Conservation (phyloP, 306 rosid species). For the Hippophae rhamnoides region DNA sequence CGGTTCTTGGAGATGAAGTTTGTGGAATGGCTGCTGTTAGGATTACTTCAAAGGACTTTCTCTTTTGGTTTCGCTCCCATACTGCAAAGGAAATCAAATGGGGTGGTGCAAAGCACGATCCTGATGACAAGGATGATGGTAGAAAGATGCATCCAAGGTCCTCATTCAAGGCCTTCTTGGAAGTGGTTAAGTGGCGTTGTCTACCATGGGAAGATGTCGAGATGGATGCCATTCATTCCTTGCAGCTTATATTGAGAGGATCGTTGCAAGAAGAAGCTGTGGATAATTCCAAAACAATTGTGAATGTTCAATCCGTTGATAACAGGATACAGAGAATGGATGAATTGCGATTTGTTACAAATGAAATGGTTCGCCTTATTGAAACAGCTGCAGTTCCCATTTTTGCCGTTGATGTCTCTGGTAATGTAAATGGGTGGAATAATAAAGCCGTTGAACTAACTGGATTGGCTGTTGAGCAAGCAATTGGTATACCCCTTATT, state of each 20-base stretch:
- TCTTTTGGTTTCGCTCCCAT: conserved; percentile 42
- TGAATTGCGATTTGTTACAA: conserved; percentile 26
- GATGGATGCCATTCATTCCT: conserved; percentile 41
- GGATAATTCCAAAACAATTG: conserved; percentile 26
- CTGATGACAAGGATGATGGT: conserved; percentile 32
- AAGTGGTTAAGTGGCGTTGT: conserved; percentile 32
- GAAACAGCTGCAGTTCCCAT: conserved; percentile 44
- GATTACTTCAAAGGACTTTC: conserved; percentile 31
- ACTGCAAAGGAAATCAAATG: conserved; percentile 38
- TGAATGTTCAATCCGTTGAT: conserved; percentile 28
- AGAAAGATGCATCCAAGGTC: conserved; percentile 43
- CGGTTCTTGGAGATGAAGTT: conserved; percentile 32
- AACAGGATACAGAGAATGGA: conserved; percentile 29
- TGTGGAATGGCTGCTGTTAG: conserved; percentile 37
- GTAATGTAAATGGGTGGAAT: conserved; percentile 38
- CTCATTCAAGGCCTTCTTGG: conserved; percentile 40
- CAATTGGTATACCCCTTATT: conserved; percentile 27
- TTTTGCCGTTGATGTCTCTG: conserved; percentile 31
- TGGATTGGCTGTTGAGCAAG: conserved; percentile 30
- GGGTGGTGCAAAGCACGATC: conserved; percentile 37
- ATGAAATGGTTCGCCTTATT: conserved; percentile 38
- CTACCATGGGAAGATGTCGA: conserved; percentile 42
- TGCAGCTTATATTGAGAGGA: conserved; percentile 37
- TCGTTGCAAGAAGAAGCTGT: conserved; percentile 23
- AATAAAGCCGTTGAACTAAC: conserved; percentile 33